These are phyloP conservation scores for Solanum verrucosum DNA, from an alignment of 257 asterid species.

Conservation along the genomic window DNA sequence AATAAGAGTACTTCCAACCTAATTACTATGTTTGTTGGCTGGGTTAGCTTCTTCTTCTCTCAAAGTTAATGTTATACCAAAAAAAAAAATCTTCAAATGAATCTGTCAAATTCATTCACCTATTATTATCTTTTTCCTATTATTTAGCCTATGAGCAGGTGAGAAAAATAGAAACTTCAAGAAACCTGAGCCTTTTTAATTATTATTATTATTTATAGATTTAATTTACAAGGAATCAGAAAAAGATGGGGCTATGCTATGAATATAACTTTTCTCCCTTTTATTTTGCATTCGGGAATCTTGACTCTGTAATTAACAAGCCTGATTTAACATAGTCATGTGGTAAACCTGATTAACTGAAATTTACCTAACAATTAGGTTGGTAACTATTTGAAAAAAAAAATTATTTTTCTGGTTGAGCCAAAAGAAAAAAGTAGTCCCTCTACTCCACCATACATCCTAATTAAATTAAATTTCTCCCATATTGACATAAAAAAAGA, in stretches of 20 bases:
- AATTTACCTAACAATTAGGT: neutral
- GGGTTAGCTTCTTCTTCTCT: constrained; percentile 1
- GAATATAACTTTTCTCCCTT: neutral
- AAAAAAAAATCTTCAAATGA: neutral
- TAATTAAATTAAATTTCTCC: neutral
- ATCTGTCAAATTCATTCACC: neutral
- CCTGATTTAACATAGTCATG: neutral
- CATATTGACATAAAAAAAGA: neutral
- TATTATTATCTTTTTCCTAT: neutral
- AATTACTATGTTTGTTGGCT: constrained; percentile 13
- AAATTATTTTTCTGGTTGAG: neutral
- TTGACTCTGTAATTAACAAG: neutral
- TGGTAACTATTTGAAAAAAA: neutral
- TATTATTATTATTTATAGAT: neutral
- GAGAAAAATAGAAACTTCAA: neutral
- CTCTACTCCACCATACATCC: neutral
- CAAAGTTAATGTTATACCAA: neutral
- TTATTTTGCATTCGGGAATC: neutral
- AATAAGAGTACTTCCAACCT: constrained; percentile 10
- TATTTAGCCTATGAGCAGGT: neutral
- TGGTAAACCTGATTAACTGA: neutral
- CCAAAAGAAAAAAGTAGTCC: neutral
- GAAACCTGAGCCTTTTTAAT: neutral
- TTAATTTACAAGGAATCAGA: neutral
- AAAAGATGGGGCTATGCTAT: constrained; percentile 1